These are phyloP conservation scores for Drechslerella coelobrocha DNA, from an alignment of 2,329 filamentous ascomycete genomes.

Conservation along the genomic window DNA sequence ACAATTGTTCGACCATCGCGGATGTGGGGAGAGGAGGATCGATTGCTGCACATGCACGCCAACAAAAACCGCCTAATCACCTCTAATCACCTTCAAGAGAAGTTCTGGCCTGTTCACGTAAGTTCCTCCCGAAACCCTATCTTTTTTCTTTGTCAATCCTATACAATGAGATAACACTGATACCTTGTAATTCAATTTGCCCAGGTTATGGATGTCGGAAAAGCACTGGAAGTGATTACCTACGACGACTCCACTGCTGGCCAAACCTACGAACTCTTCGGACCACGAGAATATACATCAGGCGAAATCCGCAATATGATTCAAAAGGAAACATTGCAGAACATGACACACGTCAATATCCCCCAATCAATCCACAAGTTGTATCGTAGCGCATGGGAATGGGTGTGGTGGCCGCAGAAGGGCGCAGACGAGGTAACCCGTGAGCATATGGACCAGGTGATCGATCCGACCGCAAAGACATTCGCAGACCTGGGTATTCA, in stretches of 20 bases:
- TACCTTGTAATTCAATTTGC: slow-evolving; percentile 17
- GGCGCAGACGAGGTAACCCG: slow-evolving; percentile 86
- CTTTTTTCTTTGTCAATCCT: neutral
- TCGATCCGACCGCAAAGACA: slow-evolving; percentile 90
- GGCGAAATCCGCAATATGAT: slow-evolving; percentile 85
- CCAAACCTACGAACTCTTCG: slow-evolving; percentile 93
- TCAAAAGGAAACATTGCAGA: slow-evolving; percentile 89
- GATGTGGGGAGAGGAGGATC: slow-evolving; percentile 94
- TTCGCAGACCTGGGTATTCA: slow-evolving; percentile 92
- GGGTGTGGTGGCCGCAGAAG: slow-evolving; percentile 84
- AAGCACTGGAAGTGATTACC: slow-evolving; percentile 85
- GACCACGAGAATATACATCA: slow-evolving; percentile 89
- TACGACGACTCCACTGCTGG: slow-evolving; percentile 88
- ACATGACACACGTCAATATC: slow-evolving; percentile 87
- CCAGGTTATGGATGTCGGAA: slow-evolving; percentile 85
- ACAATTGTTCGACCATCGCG: slow-evolving; percentile 94
- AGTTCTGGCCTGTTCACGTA: slow-evolving; percentile 89
- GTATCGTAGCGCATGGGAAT: slow-evolving; percentile 74
- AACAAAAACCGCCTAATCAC: slow-evolving; percentile 81
- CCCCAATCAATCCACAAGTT: slow-evolving; percentile 82
- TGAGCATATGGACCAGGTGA: slow-evolving; percentile 90
- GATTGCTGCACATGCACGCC: slow-evolving; percentile 84
- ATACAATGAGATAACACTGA: neutral
- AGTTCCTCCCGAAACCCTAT: slow-evolving; percentile 52
- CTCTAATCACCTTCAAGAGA: slow-evolving; percentile 90